Evolutionary conservation across 352 stramenopile genomes (phyloP).

Genomic region (Phytophthora litchii): DNA sequence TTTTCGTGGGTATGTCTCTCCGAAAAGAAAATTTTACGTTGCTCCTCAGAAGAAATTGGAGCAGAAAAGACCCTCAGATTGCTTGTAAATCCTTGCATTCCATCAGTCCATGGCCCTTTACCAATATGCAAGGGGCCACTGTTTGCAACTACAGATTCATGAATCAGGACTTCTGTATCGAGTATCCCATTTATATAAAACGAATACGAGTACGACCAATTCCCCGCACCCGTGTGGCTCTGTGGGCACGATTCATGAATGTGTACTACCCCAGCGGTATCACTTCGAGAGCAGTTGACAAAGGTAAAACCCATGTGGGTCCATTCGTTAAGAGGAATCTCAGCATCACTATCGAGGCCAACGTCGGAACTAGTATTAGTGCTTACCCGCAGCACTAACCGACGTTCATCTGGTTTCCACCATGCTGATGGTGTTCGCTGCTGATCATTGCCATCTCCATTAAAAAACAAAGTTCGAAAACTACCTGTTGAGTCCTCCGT

Average conservation of each 20-base stretch:
- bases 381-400: conserved; percentile 73
- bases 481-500: conserved; percentile 55
- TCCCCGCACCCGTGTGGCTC: background rate
- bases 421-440: conserved; percentile 84
- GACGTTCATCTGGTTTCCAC: conserved; percentile 71
- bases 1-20: conserved; percentile 37
- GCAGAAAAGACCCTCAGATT: conserved; percentile 53
- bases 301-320: conserved; percentile 77
- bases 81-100: conserved; percentile 67
- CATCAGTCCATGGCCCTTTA: conserved; percentile 71
- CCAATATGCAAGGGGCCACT: conserved; percentile 67
- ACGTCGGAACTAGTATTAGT: conserved; percentile 59
- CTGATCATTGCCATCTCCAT: conserved; percentile 64
- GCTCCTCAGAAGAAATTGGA: conserved; percentile 34
- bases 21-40: conserved; percentile 33
- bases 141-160: conserved; percentile 55
- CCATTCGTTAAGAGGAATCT: conserved; percentile 65
- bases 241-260: conserved; percentile 15
- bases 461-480: conserved; percentile 83
- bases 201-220: conserved; percentile 52
- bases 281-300: conserved; percentile 50
- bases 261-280: background rate
- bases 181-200: conserved; percentile 69
- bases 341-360: conserved; percentile 50
- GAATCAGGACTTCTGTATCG: conserved; percentile 54